Evolutionary conservation across 75 land plant genomes (phyloP), one percentile per base, ranked within the genome.

Genomic region (Cryptomeria japonica): DNA sequence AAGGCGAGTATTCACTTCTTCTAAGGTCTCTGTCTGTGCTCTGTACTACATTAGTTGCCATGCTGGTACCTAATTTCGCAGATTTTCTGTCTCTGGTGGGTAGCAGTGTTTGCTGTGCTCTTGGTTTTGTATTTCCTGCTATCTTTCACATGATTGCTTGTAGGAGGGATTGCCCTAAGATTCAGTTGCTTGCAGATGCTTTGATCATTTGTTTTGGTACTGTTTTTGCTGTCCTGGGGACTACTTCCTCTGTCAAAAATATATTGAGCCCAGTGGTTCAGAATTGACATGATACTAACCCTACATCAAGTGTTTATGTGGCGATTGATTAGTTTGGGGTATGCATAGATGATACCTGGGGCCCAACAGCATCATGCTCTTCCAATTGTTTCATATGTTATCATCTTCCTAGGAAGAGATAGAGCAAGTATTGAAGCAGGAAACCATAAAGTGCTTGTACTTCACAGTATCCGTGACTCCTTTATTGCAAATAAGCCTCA

Each of bases 81-180:
- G 94, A 89, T 79, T 97, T 97, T 88, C 73, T 97, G 88, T 93
- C 98, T 0, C 90, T 97, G 58, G 96, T 97, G 58, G 99, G 99
- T 42, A 97, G 98, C 88, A 96, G 97, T 79, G 97, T 95, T 38
- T 97, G 99, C 75, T 84, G 90, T 80, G 47, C 91, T 12, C 89
- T 97, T 22, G 97, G 97, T 0, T 96, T 97, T 84, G 98, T 97
- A 51, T 87, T 97, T 89, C 98, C 98, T 12, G 92, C 96, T 14
- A 14, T 89, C 82, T 94, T 96, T 86, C 98, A 96, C 88, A 70
- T 92, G 87, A 75, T 91, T 44, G 95, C 91, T 13, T 95, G 91
- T 88, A 91, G 93, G 86, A 89, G 85, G 36, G 92, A 91, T 39
- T 86, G 95, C 88, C 84, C 91, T 12, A 85, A 84, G 92, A 28